Conservation (phyloP, 257 asterid species). For the Gynochthodes officinalis region DNA sequence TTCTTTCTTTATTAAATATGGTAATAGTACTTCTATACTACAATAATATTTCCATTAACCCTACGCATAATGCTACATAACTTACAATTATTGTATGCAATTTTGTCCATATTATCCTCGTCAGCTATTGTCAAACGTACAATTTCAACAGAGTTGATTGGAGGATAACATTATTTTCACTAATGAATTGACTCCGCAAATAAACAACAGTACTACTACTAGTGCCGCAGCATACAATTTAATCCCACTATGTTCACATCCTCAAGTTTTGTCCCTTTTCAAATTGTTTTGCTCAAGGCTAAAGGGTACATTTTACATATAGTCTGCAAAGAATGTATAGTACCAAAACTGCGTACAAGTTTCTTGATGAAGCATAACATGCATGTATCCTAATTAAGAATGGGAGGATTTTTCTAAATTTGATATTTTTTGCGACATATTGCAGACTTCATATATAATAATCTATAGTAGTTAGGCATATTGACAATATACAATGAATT, state of each 20-base stretch:
- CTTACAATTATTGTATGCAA: slow-evolving; percentile 28
- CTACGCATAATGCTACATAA: slow-evolving; percentile 16
- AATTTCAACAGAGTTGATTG: background rate
- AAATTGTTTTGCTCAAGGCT: background rate
- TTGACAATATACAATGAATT: background rate
- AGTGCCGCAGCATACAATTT: too few relatives aligned
- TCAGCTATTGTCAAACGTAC: slow-evolving; percentile 1
- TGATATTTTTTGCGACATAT: too few relatives aligned
- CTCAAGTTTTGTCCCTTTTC: background rate
- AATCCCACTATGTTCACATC: background rate
- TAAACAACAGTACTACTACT: background rate
- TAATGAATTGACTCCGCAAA: background rate
- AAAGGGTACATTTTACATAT: too few relatives aligned
- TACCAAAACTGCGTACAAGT: too few relatives aligned
- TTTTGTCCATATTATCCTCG: slow-evolving; percentile 28
- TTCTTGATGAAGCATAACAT: too few relatives aligned
- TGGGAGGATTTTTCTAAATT: too few relatives aligned
- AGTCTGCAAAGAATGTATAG: background rate
- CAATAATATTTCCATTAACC: slow-evolving; percentile 22
- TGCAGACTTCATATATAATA: background rate
- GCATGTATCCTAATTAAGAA: too few relatives aligned
- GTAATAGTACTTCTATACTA: background rate
- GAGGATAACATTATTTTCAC: background rate
- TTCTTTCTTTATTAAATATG: slow-evolving; percentile 6
- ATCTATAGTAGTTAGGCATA: background rate